These are phyloP conservation scores for Tuber microsphaerosporum DNA, from an alignment of 495 filamentous ascomycete genomes.

Conservation along the genomic window DNA sequence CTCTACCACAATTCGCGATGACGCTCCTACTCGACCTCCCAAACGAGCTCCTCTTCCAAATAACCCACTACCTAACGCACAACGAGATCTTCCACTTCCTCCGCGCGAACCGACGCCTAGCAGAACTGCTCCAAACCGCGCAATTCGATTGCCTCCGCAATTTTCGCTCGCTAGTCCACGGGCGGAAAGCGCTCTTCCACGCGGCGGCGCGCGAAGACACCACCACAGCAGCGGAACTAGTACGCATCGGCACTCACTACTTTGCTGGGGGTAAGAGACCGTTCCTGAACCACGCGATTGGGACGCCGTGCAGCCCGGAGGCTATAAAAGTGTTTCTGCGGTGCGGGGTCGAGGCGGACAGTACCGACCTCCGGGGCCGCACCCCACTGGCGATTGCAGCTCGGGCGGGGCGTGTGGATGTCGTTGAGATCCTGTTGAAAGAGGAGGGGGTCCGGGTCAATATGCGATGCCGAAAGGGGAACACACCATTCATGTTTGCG, in stretches of 20 bases:
- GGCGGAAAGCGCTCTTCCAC: neutral
- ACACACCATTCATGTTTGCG: slow-evolving; percentile 21
- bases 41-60: neutral
- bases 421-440: neutral
- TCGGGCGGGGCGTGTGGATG: neutral
- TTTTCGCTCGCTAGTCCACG: neutral
- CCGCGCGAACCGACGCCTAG: neutral
- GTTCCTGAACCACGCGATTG: neutral
- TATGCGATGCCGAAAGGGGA: neutral
- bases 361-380: neutral
- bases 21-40: neutral
- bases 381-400: neutral
- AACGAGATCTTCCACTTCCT: neutral
- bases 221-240: neutral
- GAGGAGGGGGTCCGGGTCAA: neutral
- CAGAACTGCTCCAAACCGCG: neutral
- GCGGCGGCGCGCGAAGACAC: neutral
- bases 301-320: neutral
- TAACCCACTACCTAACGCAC: neutral
- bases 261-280: neutral
- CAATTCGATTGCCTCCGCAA: neutral
- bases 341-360: neutral
- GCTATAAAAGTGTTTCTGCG: neutral
- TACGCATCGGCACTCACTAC: neutral
- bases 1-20: neutral